Base-by-base conservation (phyloP, 1,284 basidiomycete species). In the Mycosarcoma maydis region DNA sequence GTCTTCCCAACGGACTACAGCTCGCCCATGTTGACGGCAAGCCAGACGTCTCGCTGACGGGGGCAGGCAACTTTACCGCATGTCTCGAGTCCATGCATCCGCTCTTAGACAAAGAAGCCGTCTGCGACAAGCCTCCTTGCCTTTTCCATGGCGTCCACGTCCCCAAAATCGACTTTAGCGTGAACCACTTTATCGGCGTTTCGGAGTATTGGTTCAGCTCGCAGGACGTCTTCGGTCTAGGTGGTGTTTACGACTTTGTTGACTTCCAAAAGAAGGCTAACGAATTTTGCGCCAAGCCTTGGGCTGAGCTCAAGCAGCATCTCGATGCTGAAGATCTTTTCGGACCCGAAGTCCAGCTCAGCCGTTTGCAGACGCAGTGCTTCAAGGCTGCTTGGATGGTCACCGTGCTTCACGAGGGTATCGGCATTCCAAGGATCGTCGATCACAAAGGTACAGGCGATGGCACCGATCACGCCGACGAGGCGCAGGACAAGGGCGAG, bases 151-250 rank as follows among this genome's bases (percentile, higher is more conserved):
- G 95, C n/a, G 88, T 97, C 1, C 89, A 93, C 53, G 94, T 95
- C 5, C 94, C 81, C 57, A 78, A 73, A 34, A 83, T 84, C 68
- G 91, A 96, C 83, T 97, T 96, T 81, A 87, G 88, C 38, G 89
- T 89, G 26, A 92, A 92, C 19, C 91, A 91, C 62, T 98, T 98
- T 80, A 97, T 99, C 72, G 96, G 96, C 4, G 90, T 98, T 29
- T 95, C 92, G 11, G 96, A 99, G 83, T 99, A 98, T 82, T 99
- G 95, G 94, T 98, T 97, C 84, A 97, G 94, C 24, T 92, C 94
- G 6, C 92, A 98, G 76, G 93, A 98, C 80, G 90, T 98, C 36
- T 94, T 98, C 72, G 91, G 91, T 3, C 86, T 97, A 2, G 95
- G 94, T 13, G 96, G 96, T 2, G 87, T 92, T 7, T 98, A 97